Base-by-base conservation (phyloP, 2,329 filamentous ascomycete species). In the Aspergillus flavus region DNA sequence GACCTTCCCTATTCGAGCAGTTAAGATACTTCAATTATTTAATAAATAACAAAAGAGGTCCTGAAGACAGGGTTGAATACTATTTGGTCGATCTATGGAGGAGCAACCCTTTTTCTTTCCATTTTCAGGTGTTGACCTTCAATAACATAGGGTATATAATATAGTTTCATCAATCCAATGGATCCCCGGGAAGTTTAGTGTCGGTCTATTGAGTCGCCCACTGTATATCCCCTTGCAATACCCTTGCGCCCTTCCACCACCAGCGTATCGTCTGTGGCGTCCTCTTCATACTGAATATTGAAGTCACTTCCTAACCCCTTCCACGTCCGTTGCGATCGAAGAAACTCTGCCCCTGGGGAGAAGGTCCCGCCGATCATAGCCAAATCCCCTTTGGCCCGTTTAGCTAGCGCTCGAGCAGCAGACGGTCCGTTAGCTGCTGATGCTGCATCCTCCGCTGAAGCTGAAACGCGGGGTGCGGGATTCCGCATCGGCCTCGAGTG, bases 251-350 rank as follows among this genome's bases (percentile, higher is more conserved):
- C 95, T 78, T 97, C 89, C 73, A 97, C 93, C 62, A 99, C 86
- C 21, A 86, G 76, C 1, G 91, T 89, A 61, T 91, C 85, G 45
- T 80, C 73, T 23, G 32, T 19, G 21, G 53, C 14, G 19, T 85
- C 83, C n/a, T 85, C 83, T 34, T 89, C 86, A 67, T 86, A 87
- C 67, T 78, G 79, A 63, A 87, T 83, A 63, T 85, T 83, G 71
- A 93, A 96, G 75, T 99, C 95, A 65, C 88, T 96, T 0, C 95
- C 95, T 28, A 99, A 79, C 0, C 95, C 95, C 73, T 91, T 91
- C 95, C 95, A 99, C 4, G 92, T 96, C 61, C 95, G 82, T 71
- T 94, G 87, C 4, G 90, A 91, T 36, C 90, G 86, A 66, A 99
- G 80, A 70, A 87, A 98, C 76, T 97, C 92, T 0, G 95, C 95